These are phyloP conservation scores for Calamus simplicifolius DNA, from an alignment of 176 grass and related monocot genomes.

Conservation along the genomic window DNA sequence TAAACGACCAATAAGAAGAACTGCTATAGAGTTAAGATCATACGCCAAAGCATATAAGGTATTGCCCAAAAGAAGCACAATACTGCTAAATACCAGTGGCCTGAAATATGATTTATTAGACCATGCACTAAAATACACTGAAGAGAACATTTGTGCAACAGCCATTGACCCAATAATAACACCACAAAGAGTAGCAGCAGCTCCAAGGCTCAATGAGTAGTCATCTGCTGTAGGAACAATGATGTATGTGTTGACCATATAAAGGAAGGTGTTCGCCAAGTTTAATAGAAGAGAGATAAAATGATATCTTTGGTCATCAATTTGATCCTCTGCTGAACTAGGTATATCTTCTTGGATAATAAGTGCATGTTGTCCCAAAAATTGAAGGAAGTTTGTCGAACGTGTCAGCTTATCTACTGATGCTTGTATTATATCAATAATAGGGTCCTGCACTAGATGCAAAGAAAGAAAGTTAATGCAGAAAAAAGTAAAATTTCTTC, in stretches of 20 bases:
- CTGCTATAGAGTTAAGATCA: slow-evolving; percentile 6
- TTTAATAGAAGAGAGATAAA: slow-evolving; percentile 17
- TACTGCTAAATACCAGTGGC: slow-evolving; percentile 17
- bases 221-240: slow-evolving; percentile 21
- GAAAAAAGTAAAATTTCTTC: neutral
- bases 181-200: slow-evolving; percentile 20
- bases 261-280: slow-evolving; percentile 16
- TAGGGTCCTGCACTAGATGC: slow-evolving; percentile 4
- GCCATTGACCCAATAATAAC: slow-evolving; percentile 21
- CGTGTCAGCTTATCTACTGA: slow-evolving; percentile 15
- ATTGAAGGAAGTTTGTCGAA: slow-evolving; percentile 18
- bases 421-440: slow-evolving; percentile 11
- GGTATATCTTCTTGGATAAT: slow-evolving; percentile 11
- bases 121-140: slow-evolving; percentile 24
- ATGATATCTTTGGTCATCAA: slow-evolving; percentile 15
- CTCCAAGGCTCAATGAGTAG: slow-evolving; percentile 19
- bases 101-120: slow-evolving; percentile 21
- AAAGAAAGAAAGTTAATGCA: neutral
- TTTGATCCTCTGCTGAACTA: slow-evolving; percentile 6
- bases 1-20: slow-evolving; percentile 13
- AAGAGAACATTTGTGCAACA: slow-evolving; percentile 20
- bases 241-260: slow-evolving; percentile 20
- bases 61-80: slow-evolving; percentile 15
- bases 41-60: slow-evolving; percentile 16
- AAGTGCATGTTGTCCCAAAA: slow-evolving; percentile 19